A percentile compares a stretch with the other conserved stretches of the same genome.
Evolutionary conservation across 345 rosid species (phyloP).

Genomic region (Populus tremula): DNA sequence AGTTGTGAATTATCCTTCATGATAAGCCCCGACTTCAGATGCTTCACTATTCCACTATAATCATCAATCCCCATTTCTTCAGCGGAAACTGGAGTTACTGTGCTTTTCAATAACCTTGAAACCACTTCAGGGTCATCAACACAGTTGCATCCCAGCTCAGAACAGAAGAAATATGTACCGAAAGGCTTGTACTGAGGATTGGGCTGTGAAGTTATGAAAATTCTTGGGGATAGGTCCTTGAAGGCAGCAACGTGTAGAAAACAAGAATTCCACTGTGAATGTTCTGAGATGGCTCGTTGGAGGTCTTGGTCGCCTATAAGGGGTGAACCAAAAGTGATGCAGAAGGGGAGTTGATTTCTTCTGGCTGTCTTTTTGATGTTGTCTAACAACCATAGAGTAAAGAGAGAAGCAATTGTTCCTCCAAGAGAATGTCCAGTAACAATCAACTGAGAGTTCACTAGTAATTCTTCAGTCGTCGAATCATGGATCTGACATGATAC

Average conservation of each 20-base stretch:
- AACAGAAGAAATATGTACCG: conserved; percentile 53
- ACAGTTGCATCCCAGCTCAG: conserved; percentile 35
- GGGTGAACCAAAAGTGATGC: conserved; percentile 74
- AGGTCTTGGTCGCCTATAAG: conserved; percentile 42
- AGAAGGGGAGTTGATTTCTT: conserved; percentile 35
- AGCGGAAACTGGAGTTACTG: conserved; percentile 5
- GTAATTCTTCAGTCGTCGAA: not conserved
- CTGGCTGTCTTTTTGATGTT: conserved; percentile 10
- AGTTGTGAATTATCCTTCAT: conserved; percentile 19
- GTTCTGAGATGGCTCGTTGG: conserved; percentile 31
- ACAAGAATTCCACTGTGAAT: conserved; percentile 43
- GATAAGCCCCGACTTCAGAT: conserved; percentile 10
- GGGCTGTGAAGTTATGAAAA: conserved; percentile 9
- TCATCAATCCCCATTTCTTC: conserved; percentile 11
- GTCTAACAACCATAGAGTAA: conserved; percentile 58
- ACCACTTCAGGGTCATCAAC: conserved; percentile 47
- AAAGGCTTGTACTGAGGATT: conserved; percentile 41
- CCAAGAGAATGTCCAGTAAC: conserved; percentile 60
- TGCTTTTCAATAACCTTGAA: conserved; percentile 15
- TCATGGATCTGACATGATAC: conserved; percentile 14
- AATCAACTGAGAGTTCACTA: conserved; percentile 27
- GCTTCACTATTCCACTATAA: conserved; percentile 15
- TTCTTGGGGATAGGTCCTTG: conserved; percentile 37
- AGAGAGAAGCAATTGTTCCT: conserved; percentile 71
- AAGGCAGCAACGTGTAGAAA: conserved; percentile 51